Evolutionary conservation across 371 early-diverging fungal genomes (phyloP).

Genomic region (Mucor racemosus): DNA sequence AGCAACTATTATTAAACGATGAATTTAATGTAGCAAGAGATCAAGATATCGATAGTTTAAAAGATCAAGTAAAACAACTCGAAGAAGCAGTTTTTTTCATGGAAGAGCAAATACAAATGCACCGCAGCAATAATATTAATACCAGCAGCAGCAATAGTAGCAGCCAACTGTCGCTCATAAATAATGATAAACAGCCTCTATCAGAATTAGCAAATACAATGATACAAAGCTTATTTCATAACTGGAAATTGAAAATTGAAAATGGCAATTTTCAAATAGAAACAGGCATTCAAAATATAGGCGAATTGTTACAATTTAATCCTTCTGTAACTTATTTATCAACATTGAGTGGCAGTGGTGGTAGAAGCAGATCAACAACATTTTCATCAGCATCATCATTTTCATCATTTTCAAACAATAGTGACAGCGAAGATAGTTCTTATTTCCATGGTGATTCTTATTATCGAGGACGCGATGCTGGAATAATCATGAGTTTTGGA

Average conservation of each 20-base stretch:
- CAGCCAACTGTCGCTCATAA: not conserved
- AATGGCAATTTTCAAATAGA: conserved; percentile 25
- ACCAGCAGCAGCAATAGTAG: no score
- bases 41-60: not conserved
- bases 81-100: not conserved
- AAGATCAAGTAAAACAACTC: conserved; percentile 6
- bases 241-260: conserved; percentile 17
- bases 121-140: no score
- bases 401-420: no score
- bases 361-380: not conserved
- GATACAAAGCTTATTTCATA: not conserved
- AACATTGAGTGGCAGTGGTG: not conserved
- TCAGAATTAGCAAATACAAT: not conserved
- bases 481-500: not conserved
- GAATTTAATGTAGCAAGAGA: not conserved
- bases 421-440: no score
- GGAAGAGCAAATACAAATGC: conserved; percentile 9
- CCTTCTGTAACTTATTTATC: conserved; percentile 4
- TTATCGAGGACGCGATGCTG: no score
- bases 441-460: no score
- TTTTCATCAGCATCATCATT: no score
- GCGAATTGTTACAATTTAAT: conserved; percentile 15
- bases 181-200: not conserved
- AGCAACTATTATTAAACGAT: no score
- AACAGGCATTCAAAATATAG: conserved; percentile 23